A percentile compares a stretch with the other conserved stretches of the same genome.
Conservation (phyloP, 1,284 basidiomycete genomes). For the Puccinia novopanici region DNA sequence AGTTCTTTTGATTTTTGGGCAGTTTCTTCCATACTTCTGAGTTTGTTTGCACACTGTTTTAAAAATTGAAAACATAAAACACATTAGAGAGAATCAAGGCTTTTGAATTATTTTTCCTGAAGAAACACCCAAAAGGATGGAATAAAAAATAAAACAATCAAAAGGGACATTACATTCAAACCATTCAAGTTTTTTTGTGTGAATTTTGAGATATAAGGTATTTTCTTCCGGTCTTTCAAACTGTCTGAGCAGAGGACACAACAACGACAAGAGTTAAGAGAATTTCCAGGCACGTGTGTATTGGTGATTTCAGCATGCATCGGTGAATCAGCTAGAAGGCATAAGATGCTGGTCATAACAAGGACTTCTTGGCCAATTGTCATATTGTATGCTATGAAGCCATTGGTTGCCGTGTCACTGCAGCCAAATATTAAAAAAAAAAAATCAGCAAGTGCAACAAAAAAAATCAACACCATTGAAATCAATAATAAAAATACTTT, state of each 20-base stretch:
- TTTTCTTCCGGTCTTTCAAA: not conserved
- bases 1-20: not conserved
- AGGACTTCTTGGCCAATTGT: not conserved
- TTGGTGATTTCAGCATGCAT: conserved; percentile 19
- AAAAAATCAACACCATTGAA: not conserved
- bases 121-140: not conserved
- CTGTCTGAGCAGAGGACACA: not conserved
- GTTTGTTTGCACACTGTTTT: not conserved
- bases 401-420: not conserved
- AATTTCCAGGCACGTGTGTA: not conserved
- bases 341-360: not conserved
- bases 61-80: not conserved
- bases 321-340: conserved; percentile 1
- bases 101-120: no score
- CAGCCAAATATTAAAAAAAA: not conserved
- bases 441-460: not conserved
- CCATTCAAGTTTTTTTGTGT: not conserved
- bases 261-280: conserved; percentile 7
- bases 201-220: not conserved
- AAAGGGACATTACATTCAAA: not conserved
- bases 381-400: not conserved
- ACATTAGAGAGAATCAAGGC: no score
- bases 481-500: conserved; percentile 18
- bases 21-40: not conserved
- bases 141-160: not conserved